Evolutionary conservation across 768 basidiomycete genomes (phyloP), one percentile per base, ranked within the genome.

Genomic region (Galerina sulciceps): DNA sequence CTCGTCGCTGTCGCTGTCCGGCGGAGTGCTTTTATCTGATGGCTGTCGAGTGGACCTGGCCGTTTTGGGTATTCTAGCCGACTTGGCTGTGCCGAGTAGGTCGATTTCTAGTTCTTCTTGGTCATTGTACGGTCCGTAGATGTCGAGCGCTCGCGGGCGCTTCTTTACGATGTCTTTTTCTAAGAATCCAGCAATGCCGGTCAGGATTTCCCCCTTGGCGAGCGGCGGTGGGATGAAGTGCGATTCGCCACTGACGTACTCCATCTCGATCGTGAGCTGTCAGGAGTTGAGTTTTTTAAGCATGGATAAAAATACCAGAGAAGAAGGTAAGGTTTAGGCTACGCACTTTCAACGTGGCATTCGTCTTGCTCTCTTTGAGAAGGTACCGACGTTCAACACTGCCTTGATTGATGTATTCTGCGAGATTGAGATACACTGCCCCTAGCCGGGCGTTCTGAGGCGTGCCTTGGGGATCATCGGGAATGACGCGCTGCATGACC

Each of bases 321-420:
- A 34, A 37, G n/a, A 40, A 48, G 49, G 22, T 35, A 37, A 22
- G 1, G 14, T 22, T 9, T 10, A 49, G 10, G 53, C 45, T 44
- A 64, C 74, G 11, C 43, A 89, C 88, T 79, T 89, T 89, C 47
- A 93, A 76, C 6, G 86, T 89, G 1, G 91, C 90, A 63, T 93
- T 93, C 38, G 86, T 90, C 73, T 89, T 91, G 64, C 88, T 90
- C 64, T 90, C 83, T 47, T 84, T 77, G 5, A 92, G 73, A 6
- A 91, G 77, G 71, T 91, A 90, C 6, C 84, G 78, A 15, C 91
- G 79, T 10, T 85, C 84, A 22, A 91, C 80, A 26, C 70, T 68
- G 8, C 83, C 81, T 36, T 86, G 83, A 46, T 81, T 79, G 13
- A 85, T 87, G 64, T 91, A 93, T 66, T 92, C 87, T 0, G 91